Percentiles rank a stretch among this genome's conserved stretches.
phyloP scores from a whole-genome alignment of 345 rosid genomes.

The Brassica cretica region DNA sequence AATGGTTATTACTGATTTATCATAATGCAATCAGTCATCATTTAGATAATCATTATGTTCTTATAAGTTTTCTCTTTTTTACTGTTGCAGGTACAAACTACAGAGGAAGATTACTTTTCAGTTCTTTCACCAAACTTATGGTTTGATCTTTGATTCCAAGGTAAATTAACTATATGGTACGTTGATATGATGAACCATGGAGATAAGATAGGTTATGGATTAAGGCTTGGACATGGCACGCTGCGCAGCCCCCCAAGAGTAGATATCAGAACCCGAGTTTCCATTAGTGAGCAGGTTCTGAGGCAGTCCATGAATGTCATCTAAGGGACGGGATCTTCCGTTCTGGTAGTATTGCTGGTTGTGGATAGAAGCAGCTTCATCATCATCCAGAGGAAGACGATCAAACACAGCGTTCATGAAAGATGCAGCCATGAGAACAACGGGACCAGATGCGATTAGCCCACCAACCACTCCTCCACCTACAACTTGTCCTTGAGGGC shows the following conservation, averaged over 20 bases:
- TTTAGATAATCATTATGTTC: neutral
- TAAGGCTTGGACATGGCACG: neutral
- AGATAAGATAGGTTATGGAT: neutral
- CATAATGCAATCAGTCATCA: conserved; percentile 3
- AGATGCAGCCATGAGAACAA: conserved; percentile 60
- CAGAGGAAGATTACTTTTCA: conserved; percentile 24
- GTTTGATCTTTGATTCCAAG: conserved; percentile 28
- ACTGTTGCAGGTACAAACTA: conserved; percentile 31
- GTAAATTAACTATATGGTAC: conserved; percentile 16
- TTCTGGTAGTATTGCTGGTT: neutral
- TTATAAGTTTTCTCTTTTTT: conserved; percentile 12
- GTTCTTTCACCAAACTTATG: conserved; percentile 17
- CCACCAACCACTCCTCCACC: conserved; percentile 88
- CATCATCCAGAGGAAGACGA: neutral
- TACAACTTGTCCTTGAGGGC: conserved; percentile 92
- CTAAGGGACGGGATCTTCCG: neutral
- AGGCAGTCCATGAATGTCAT: neutral
- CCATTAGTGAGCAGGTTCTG: neutral
- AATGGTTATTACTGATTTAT: neutral
- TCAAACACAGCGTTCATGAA: neutral
- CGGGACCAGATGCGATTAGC: conserved; percentile 91
- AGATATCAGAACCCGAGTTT: neutral
- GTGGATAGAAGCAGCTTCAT: neutral
- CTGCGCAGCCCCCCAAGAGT: neutral
- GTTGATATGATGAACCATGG: conserved; percentile 1